Evolutionary conservation across 441 rosid species (phyloP), one percentile per base, ranked within the genome.

Genomic region (Erysimum pusillum): DNA sequence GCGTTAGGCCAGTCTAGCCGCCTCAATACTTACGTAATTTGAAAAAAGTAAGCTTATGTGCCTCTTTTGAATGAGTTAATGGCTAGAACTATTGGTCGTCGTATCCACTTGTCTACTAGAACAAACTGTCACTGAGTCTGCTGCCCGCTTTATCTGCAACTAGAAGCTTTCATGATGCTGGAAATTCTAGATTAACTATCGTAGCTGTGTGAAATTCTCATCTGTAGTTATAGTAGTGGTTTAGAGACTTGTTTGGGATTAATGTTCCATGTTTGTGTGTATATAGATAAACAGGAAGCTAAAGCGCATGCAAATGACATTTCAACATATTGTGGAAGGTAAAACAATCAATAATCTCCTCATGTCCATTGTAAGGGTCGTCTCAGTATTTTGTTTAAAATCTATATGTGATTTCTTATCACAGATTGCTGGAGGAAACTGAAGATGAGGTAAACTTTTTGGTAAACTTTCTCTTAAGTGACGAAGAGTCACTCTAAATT

Each of bases 301-400:
- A 85, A 82, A 74, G 91, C 90, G 63, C 85, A 89, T 84, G 85
- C 99, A 32, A 95, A 90, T 76, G 96, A 87, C 49, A 85, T 95
- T 66, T 84, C 99, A 72, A 82, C 96, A 79, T 95, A 89, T 84
- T 95, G 98, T 82, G 98, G 96, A 85, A 90, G 95, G 99, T 90
- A 72, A 85, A 88, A 76, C 46, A 54, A 41, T 59, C 15, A 63
- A 44, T 32, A 75, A 25, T 67, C 66, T 70, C 53, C 61, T 17
- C 36, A 9, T 12, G 15, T 54, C 44, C 28, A 73, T 36, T 46
- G 9, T 45, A 22, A 13, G 4, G 28, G 52, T 71, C 42, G 61
- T 14, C 6, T 70, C 42, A 58, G 42, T 64, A 54, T 61, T 61
- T 74, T 67, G 45, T 20, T 60, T 46, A 69, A 69, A 77, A 67